Percentiles rank a stretch among this genome's conserved stretches.
These are phyloP conservation scores for Biscutella laevigata DNA, from an alignment of 441 rosid species.

Conservation along the genomic window DNA sequence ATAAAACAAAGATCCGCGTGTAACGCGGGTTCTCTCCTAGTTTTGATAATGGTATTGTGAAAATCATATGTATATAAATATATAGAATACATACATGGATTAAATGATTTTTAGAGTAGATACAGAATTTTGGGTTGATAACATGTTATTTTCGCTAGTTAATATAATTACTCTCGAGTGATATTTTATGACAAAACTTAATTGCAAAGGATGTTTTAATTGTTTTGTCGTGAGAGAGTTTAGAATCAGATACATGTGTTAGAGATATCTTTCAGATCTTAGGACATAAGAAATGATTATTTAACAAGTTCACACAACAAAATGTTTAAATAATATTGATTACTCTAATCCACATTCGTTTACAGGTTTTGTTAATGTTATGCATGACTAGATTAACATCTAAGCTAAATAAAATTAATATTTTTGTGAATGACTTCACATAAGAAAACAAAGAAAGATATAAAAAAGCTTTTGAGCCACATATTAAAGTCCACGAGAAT, in stretches of 20 bases:
- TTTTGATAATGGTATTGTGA: too few species aligned
- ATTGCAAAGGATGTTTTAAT: background rate
- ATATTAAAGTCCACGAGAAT: slow-evolving; percentile 20
- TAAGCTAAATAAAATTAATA: background rate
- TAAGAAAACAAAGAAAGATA: background rate
- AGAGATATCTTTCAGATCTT: slow-evolving; percentile 10
- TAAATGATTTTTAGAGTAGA: too few species aligned
- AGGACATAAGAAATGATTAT: background rate
- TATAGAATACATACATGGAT: too few species aligned
- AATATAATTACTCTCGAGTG: background rate
- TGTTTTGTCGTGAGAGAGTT: background rate
- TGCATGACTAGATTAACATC: background rate
- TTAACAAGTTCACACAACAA: background rate
- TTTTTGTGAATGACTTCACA: slow-evolving; percentile 3
- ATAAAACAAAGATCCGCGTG: too few species aligned
- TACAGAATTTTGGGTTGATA: too few species aligned
- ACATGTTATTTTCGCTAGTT: too few species aligned
- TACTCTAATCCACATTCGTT: background rate
- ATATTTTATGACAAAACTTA: slow-evolving; percentile 3
- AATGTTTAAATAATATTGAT: background rate
- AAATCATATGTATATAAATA: too few species aligned
- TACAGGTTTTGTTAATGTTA: background rate
- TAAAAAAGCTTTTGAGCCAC: slow-evolving; percentile 10
- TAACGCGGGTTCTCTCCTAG: too few species aligned
- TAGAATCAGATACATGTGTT: background rate